Conservation (phyloP, 2,329 filamentous ascomycete species). For the Pseudogymnoascus pannorum region DNA sequence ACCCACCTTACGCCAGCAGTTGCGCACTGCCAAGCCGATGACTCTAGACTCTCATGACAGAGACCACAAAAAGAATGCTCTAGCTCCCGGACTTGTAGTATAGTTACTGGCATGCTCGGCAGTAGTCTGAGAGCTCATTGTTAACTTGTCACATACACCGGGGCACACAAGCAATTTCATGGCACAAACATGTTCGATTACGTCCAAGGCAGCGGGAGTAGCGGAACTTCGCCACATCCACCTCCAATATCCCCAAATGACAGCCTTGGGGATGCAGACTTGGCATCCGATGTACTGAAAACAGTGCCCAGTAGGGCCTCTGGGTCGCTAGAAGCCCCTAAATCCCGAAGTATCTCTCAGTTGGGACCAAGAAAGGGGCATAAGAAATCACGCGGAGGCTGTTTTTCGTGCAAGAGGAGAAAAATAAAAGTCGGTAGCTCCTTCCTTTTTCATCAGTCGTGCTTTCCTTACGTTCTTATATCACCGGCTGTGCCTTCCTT, state of each 20-base stretch:
- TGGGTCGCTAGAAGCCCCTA: neutral
- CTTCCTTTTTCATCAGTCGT: neutral
- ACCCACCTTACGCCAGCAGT: neutral
- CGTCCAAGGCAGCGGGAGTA: neutral
- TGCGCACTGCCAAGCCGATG: neutral
- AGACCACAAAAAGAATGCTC: neutral
- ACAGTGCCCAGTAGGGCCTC: neutral
- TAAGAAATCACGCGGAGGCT: conserved; percentile 58
- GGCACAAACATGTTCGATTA: neutral
- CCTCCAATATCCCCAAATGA: neutral
- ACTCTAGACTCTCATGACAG: neutral
- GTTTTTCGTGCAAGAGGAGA: conserved; percentile 60
- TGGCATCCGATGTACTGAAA: neutral
- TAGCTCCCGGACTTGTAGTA: neutral
- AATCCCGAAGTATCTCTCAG: neutral
- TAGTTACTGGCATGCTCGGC: neutral
- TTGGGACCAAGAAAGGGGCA: conserved; percentile 45
- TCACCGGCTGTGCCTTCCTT: neutral
- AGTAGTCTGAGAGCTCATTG: neutral
- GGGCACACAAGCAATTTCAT: neutral
- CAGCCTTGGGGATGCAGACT: neutral
- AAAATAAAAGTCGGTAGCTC: conserved; percentile 50
- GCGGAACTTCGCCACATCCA: neutral
- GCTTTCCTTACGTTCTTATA: neutral
- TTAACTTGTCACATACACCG: neutral